These are phyloP conservation scores for Diplodia seriata DNA, from an alignment of 2,329 filamentous ascomycete species.

Conservation along the genomic window DNA sequence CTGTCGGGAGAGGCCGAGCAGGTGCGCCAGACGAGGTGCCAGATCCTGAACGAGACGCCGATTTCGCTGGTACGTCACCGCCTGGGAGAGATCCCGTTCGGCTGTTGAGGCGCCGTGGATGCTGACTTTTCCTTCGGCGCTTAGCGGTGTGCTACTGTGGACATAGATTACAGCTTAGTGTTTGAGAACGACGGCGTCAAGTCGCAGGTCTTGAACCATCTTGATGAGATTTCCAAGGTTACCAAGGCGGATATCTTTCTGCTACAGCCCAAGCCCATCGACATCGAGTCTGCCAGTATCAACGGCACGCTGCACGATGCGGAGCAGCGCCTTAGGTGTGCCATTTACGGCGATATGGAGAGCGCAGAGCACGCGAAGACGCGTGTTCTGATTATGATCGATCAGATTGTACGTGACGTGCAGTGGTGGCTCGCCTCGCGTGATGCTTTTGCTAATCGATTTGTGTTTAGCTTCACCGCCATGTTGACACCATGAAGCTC, in stretches of 20 bases:
- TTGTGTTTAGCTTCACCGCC: constrained; percentile 67
- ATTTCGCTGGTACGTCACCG: constrained; percentile 74
- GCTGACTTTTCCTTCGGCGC: constrained; percentile 29
- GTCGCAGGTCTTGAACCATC: constrained; percentile 77
- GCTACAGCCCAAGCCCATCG: constrained; percentile 83
- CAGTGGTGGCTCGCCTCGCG: constrained; percentile 31
- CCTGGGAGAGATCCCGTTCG: neutral
- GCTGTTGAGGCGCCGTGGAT: constrained; percentile 39
- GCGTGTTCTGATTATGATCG: constrained; percentile 93
- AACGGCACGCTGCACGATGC: constrained; percentile 80
- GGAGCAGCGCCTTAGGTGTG: constrained; percentile 88
- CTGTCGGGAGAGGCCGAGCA: constrained; percentile 86
- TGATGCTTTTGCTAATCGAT: constrained; percentile 46
- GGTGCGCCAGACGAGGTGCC: constrained; percentile 88
- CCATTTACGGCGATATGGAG: constrained; percentile 94
- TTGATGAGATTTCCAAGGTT: constrained; percentile 84
- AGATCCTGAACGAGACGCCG: constrained; percentile 88
- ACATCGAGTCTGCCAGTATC: constrained; percentile 78
- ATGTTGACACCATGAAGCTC: constrained; percentile 80
- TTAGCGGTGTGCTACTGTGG: constrained; percentile 90
- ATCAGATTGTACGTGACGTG: constrained; percentile 74
- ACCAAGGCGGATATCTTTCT: constrained; percentile 98
- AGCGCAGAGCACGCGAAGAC: constrained; percentile 98
- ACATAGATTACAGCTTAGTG: constrained; percentile 90
- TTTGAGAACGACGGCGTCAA: constrained; percentile 77